These are phyloP conservation scores for Mimosa pudica DNA, from an alignment of 306 rosid species.

Conservation along the genomic window DNA sequence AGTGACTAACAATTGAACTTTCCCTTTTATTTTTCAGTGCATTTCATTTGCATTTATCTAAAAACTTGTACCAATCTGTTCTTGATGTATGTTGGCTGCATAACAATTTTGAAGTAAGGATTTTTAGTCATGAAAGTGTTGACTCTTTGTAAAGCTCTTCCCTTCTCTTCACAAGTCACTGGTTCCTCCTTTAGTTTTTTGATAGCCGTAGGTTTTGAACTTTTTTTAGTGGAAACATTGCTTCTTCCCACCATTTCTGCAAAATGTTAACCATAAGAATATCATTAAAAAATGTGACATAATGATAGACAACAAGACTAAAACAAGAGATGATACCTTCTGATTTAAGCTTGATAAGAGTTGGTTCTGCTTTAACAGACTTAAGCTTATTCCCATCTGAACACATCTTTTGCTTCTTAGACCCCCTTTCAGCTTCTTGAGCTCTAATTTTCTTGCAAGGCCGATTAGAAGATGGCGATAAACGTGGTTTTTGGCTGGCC, in stretches of 20 bases:
- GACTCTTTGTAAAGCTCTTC: neutral
- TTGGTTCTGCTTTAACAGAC: neutral
- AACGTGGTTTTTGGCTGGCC: neutral
- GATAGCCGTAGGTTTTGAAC: neutral
- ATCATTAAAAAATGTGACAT: neutral
- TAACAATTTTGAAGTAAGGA: slow-evolving; percentile 10
- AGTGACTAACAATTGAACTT: neutral
- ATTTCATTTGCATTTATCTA: neutral
- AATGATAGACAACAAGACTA: neutral
- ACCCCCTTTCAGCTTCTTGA: neutral
- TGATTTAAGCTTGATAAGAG: neutral
- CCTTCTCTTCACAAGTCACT: neutral
- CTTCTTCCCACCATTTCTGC: neutral
- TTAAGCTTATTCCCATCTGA: neutral
- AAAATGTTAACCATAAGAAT: neutral
- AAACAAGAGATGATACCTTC: neutral
- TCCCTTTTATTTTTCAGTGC: neutral
- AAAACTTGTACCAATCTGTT: neutral
- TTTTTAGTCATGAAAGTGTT: slow-evolving; percentile 3
- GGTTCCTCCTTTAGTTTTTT: neutral
- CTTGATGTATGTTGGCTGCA: neutral
- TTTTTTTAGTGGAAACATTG: neutral
- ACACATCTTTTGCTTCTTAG: neutral
- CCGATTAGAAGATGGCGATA: neutral
- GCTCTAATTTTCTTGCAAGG: slow-evolving; percentile 6